phyloP scores from a whole-genome alignment of 108 stramenopile species.

The Fistulifera pelliculosa region DNA sequence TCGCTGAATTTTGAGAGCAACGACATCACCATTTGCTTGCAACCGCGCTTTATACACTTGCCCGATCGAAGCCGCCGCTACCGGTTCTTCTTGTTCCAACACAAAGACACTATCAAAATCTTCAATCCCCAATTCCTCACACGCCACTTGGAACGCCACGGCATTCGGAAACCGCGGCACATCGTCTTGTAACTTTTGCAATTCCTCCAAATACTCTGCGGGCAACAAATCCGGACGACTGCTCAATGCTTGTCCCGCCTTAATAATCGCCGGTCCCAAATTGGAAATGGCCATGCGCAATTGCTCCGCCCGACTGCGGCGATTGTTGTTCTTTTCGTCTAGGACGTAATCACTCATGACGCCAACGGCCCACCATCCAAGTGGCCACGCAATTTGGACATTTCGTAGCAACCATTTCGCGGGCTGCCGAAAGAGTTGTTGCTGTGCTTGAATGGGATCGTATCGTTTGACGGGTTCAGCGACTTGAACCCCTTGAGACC shows the following conservation, averaged over 20 bases:
- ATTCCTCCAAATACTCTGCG: slow-evolving; percentile 85
- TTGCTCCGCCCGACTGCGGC: slow-evolving; percentile 64
- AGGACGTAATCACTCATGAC: slow-evolving; percentile 65
- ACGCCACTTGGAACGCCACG: slow-evolving; percentile 75
- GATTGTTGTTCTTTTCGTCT: slow-evolving; percentile 27
- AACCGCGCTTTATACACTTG: slow-evolving; percentile 90
- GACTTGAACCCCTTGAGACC: slow-evolving; percentile 52
- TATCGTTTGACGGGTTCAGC: slow-evolving; percentile 87
- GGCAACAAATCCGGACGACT: slow-evolving; percentile 89
- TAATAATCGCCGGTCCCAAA: slow-evolving; percentile 92
- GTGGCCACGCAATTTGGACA: slow-evolving; percentile 83
- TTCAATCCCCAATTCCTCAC: slow-evolving; percentile 65
- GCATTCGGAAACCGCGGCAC: slow-evolving; percentile 84
- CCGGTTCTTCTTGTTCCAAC: slow-evolving; percentile 74
- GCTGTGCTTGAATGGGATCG: slow-evolving; percentile 76
- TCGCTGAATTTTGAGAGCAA: slow-evolving; percentile 93
- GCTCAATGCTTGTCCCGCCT: slow-evolving; percentile 89
- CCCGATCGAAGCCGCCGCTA: slow-evolving; percentile 74
- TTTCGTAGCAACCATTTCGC: slow-evolving; percentile 89
- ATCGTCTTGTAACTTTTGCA: slow-evolving; percentile 94
- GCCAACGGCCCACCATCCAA: slow-evolving; percentile 73
- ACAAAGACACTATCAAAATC: slow-evolving; percentile 80
- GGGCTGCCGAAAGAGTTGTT: slow-evolving; percentile 77
- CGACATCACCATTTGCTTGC: slow-evolving; percentile 72
- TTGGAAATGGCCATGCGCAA: slow-evolving; percentile 66